Evolutionary conservation across 2,329 filamentous ascomycete genomes (phyloP).

Genomic region (Claviceps citrina): DNA sequence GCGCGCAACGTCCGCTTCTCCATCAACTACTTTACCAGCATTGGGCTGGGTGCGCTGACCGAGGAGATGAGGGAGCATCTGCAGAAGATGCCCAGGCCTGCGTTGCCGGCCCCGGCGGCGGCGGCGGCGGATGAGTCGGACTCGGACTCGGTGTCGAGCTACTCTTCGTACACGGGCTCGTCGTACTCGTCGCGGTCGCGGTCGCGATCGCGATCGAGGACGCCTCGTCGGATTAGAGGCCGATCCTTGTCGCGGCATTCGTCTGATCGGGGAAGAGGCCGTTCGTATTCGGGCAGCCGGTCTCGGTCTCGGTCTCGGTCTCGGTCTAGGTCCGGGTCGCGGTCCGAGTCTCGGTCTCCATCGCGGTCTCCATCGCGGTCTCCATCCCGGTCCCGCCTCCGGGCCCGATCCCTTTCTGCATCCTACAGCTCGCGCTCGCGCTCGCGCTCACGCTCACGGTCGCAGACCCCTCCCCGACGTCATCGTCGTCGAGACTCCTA

Average conservation of each 20-base stretch:
- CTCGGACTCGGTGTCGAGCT: constrained; percentile 61
- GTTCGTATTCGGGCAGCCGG: constrained; percentile 5
- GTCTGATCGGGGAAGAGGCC: background rate
- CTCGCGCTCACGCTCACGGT: constrained; percentile 2
- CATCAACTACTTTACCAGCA: constrained; percentile 98
- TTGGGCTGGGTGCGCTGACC: constrained; percentile 86
- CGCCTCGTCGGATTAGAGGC: constrained; percentile 2
- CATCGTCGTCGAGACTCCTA: constrained; percentile 2
- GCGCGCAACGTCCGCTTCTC: constrained; percentile 85
- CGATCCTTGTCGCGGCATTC: constrained; percentile 6
- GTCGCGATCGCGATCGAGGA: constrained; percentile 5
- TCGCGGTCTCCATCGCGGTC: constrained; percentile 4
- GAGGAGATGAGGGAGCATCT: constrained; percentile 89
- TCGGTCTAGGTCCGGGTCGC: constrained; percentile 2
- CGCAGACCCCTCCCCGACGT: background rate
- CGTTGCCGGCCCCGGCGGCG: constrained; percentile 50
- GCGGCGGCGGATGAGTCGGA: constrained; percentile 40
- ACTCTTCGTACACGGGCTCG: constrained; percentile 48
- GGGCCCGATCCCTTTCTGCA: constrained; percentile 4
- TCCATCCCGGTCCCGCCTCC: background rate
- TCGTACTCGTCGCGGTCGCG: constrained; percentile 8
- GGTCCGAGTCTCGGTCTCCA: constrained; percentile 5
- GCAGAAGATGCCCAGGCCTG: constrained; percentile 77
- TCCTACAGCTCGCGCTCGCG: constrained; percentile 1
- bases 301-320: constrained; percentile 5